Conservation (phyloP, 257 asterid species). For the Cinchona pubescens region DNA sequence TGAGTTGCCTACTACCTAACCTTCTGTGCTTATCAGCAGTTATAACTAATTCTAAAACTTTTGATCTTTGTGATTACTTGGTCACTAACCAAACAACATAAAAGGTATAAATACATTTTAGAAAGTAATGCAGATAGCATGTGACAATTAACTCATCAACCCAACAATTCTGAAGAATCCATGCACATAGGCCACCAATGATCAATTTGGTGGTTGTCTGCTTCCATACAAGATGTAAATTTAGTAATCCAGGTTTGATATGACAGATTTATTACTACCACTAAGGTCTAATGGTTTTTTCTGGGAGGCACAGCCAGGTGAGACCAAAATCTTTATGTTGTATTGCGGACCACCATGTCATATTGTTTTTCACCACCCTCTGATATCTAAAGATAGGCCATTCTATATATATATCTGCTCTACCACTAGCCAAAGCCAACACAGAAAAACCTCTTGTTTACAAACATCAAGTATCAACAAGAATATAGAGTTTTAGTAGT, state of each 20-base stretch:
- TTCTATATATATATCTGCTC: background rate
- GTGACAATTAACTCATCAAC: no score
- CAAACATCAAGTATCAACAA: background rate
- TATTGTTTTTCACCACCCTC: background rate
- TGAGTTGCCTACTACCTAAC: background rate
- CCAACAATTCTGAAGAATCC: no score
- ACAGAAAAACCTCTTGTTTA: no score
- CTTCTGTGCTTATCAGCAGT: background rate
- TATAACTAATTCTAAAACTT: background rate
- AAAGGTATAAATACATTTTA: background rate
- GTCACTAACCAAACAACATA: no score
- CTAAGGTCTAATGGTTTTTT: conserved; percentile 26
- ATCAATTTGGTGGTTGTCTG: no score
- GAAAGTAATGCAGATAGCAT: background rate
- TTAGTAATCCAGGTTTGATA: no score
- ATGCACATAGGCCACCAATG: no score
- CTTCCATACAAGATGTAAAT: no score
- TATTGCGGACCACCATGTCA: background rate
- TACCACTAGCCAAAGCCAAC: background rate
- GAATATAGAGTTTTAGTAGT: background rate
- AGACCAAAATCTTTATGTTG: background rate
- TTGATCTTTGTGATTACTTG: background rate
- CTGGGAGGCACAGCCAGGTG: background rate
- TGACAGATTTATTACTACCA: background rate
- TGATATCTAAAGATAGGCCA: background rate